Base-by-base conservation (phyloP, 1,139 yeast genomes). In the Kodamaea alishanica region DNA sequence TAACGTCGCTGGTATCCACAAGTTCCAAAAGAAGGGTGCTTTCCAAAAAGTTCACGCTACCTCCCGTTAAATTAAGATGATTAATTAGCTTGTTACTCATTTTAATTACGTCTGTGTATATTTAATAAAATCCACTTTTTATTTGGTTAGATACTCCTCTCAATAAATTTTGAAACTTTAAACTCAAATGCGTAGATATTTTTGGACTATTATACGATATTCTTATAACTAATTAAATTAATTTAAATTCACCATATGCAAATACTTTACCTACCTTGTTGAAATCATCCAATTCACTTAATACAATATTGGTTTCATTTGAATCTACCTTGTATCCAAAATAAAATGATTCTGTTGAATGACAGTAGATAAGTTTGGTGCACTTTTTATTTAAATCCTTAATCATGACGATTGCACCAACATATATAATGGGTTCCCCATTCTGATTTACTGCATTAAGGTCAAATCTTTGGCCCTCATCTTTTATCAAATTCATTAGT, bases 11-110 rank as follows among this genome's bases (percentile, higher is more conserved):
- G 79, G 77, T 73, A 70, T 82, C 64, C 82, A 90, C 58, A 84
- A 84, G 77, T 87, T 82, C 79, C 86, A 81, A 72, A 84, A 85
- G 67, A 85, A 84, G 79, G 95, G 94, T 80, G 86, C 94, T 73
- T 80, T 82, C 95, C 90, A 86, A 81, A 87, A 87, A 79, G 96
- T 88, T 64, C 86, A 83, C 65, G 95, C 96, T 64, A 84, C 96
- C 70, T 86, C 95, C 74, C 96, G 96, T 84, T 88, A 87, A 84
- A 56, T 48, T 44, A 42, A 40, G 40, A 37, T 37, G 42, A 39
- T 44, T 44, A 15, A 15, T 15, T 15, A 15, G 20, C 20, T 15
- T 15, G 20, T 15, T 15, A 32, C 30, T 44, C 39, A 40, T 38
- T 35, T 42, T 34, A 35, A 28, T 30, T 29, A 20, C 34, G 35